These are phyloP conservation scores for Fusarium tuaranense DNA, from an alignment of 2,329 filamentous ascomycete species.

Conservation along the genomic window DNA sequence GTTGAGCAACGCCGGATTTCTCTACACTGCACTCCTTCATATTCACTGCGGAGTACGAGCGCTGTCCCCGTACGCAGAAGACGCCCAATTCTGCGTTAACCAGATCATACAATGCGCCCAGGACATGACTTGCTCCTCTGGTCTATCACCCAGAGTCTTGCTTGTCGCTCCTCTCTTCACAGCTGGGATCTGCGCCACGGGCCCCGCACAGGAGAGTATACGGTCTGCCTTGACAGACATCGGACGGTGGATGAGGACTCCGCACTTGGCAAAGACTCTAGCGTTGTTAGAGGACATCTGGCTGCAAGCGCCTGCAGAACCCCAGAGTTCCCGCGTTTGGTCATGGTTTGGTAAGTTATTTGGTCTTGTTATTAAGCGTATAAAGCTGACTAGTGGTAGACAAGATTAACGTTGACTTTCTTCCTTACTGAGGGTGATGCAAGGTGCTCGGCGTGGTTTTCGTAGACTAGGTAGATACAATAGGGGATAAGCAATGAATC, in stretches of 20 bases:
- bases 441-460: neutral
- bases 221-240: slow-evolving; percentile 13
- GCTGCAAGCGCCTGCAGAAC: neutral
- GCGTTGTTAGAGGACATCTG: slow-evolving; percentile 19
- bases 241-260: slow-evolving; percentile 30
- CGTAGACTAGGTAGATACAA: neutral
- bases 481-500: neutral
- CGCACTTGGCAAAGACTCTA: slow-evolving; percentile 20
- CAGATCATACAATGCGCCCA: slow-evolving; percentile 21
- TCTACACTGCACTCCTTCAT: slow-evolving; percentile 28
- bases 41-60: slow-evolving; percentile 12
- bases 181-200: slow-evolving; percentile 18
- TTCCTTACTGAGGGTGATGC: slow-evolving; percentile 6
- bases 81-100: slow-evolving; percentile 13
- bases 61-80: neutral
- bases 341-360: slow-evolving; percentile 5
- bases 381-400: neutral
- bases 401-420: slow-evolving; percentile 9
- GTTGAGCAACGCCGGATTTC: slow-evolving; percentile 28
- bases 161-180: slow-evolving; percentile 28
- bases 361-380: neutral
- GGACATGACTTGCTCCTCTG: slow-evolving; percentile 10
- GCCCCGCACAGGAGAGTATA: slow-evolving; percentile 2
- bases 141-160: slow-evolving; percentile 18
- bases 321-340: neutral